phyloP scores from a whole-genome alignment of 1,139 yeast genomes.

The Nakaseomyces delphensis region DNA sequence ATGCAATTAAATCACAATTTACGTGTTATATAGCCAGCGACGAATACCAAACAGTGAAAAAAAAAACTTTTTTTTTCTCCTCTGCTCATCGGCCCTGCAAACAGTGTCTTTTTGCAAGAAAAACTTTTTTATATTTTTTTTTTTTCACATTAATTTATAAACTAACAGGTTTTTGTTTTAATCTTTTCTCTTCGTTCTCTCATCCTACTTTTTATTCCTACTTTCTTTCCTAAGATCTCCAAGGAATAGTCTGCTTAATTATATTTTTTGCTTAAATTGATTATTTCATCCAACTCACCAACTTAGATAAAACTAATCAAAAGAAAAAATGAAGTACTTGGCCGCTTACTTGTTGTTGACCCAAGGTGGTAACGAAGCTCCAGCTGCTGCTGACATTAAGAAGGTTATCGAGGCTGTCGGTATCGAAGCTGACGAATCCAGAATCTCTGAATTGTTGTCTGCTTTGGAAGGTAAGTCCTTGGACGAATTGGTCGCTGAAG shows the following conservation, averaged over 20 bases:
- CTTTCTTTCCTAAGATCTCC: slow-evolving; percentile 17
- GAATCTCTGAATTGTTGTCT: slow-evolving; percentile 72
- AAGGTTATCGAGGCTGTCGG: slow-evolving; percentile 87
- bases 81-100: no score
- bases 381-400: slow-evolving; percentile 90
- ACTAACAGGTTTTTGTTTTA: background rate
- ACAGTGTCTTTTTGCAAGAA: background rate
- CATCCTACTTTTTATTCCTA: background rate
- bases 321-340: slow-evolving; percentile 80
- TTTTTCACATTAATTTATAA: slow-evolving; percentile 1
- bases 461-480: slow-evolving; percentile 91
- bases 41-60: background rate
- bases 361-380: slow-evolving; percentile 81
- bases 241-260: slow-evolving; percentile 33
- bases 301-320: slow-evolving; percentile 13
- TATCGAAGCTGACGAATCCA: slow-evolving; percentile 88
- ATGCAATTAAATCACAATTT: background rate
- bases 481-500: slow-evolving; percentile 89
- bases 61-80: background rate
- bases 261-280: slow-evolving; percentile 30
- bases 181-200: background rate
- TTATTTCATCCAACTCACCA: slow-evolving; percentile 26
- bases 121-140: background rate
- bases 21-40: slow-evolving; percentile 1
- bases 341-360: slow-evolving; percentile 86